Evolutionary conservation across 306 rosid species (phyloP).

Genomic region (Rubus idaeus): DNA sequence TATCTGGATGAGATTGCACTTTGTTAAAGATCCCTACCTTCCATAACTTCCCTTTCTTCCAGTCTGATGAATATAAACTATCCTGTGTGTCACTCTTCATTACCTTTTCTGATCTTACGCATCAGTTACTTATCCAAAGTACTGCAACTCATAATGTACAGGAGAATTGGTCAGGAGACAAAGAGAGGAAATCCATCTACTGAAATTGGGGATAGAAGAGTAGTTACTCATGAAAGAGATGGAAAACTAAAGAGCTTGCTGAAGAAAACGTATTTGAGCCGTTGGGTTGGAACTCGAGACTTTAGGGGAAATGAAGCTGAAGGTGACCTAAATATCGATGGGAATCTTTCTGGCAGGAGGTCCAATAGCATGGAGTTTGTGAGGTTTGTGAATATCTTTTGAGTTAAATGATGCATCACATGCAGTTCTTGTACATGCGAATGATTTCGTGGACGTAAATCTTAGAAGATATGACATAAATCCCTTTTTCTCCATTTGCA

Average conservation of each 20-base stretch:
- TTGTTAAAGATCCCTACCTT: neutral
- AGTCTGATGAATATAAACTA: neutral
- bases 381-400: constrained; percentile 54
- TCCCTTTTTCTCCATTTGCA: constrained; percentile 12
- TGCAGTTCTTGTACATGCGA: constrained; percentile 18
- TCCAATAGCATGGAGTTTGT: constrained; percentile 71
- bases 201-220: constrained; percentile 45
- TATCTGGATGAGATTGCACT: neutral
- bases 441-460: neutral
- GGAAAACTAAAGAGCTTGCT: constrained; percentile 73
- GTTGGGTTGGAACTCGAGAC: constrained; percentile 70
- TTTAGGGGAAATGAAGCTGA: constrained; percentile 51
- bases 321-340: constrained; percentile 19
- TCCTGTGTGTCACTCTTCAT: neutral
- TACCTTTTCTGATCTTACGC: constrained; percentile 22
- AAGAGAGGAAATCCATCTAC: constrained; percentile 41
- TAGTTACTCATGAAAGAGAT: constrained; percentile 51
- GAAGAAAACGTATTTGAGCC: constrained; percentile 78
- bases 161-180: constrained; percentile 50
- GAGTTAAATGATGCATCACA: constrained; percentile 28
- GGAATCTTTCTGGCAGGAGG: too few relatives aligned
- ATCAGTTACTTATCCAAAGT: constrained; percentile 16
- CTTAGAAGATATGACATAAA: constrained; percentile 13
- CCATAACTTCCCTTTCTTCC: neutral
- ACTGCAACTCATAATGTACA: constrained; percentile 34